Base-by-base conservation (phyloP, 805 yeast genomes). In the Pachysolen tannophilus region DNA sequence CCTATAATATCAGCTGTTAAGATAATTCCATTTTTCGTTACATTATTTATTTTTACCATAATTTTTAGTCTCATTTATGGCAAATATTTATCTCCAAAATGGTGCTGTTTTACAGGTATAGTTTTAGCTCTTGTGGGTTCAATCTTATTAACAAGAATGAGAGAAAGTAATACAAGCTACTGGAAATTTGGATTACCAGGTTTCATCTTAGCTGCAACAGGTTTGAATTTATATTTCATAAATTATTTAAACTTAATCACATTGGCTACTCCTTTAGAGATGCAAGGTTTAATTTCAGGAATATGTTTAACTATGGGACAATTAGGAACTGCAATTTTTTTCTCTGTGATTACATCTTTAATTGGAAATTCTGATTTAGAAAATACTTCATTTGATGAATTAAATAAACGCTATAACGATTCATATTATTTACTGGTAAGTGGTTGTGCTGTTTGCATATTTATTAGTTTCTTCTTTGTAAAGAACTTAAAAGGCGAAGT, bases 271-370 rank as follows among this genome's bases (percentile, higher is more conserved):
- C 69, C 72, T 0, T 31, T 45, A 4, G 57, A 60, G 34, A 39
- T 60, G 11, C 68, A 63, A 34, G 69, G 67, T 13, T 55, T 59
- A 20, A 62, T 63, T 3, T 38, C 59, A 6, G 70, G 65, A 1
- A 41, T 63, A 6, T 47, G 53, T 24, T 60, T 53, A 38, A 60
- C 68, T 1, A 38, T 48, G 10, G 56, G 56, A 1, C 69, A 63
- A 43, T 37, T 61, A 18, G 61, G 60, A 1, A 37, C 47, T 17
- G 45, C 58, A 30, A 24, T 60, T n/a, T 53, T 56, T 1, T 43
- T 48, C 25, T 53, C 63, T 5, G 34, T 56, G 8, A 21, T 46
- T 2, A 34, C 56, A 2, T 44, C 58, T 5, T 35, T 59, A 2
- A 18, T 56, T 6, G 62, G 61, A 17, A 45, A 47, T 13, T 8